Evolutionary conservation across 805 yeast species (phyloP).

Genomic region (Suhomyces sp.): DNA sequence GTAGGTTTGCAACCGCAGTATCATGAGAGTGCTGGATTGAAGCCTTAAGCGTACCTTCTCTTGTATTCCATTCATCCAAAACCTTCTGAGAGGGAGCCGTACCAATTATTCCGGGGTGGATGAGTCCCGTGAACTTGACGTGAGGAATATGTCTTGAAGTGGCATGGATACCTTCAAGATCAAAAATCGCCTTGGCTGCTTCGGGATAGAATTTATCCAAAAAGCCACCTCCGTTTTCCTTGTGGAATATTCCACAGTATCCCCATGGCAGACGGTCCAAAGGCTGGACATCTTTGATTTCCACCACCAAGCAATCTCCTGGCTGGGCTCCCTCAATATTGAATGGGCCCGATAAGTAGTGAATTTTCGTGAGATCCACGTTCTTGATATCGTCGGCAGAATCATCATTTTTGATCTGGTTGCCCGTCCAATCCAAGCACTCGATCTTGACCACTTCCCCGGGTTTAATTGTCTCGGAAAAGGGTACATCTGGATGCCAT

Average conservation of each 20-base stretch:
- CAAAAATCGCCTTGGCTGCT: conserved; percentile 53
- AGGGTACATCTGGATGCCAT: conserved; percentile 55
- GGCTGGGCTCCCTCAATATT: conserved; percentile 44
- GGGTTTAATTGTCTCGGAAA: conserved; percentile 36
- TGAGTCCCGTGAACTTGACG: conserved; percentile 48
- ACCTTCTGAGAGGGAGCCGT: conserved; percentile 48
- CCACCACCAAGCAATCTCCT: conserved; percentile 50
- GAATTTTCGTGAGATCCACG: conserved; percentile 46
- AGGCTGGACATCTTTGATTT: conserved; percentile 53
- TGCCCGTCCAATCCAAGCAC: conserved; percentile 57
- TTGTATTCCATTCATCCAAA: conserved; percentile 43
- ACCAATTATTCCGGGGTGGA: conserved; percentile 54
- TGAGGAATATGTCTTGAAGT: conserved; percentile 52
- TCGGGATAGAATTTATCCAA: conserved; percentile 49
- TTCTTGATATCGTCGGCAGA: conserved; percentile 48
- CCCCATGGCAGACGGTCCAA: conserved; percentile 55
- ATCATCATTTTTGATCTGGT: conserved; percentile 48
- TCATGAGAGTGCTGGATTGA: conserved; percentile 29
- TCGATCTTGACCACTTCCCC: conserved; percentile 48
- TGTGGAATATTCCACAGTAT: conserved; percentile 49
- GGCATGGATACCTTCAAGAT: conserved; percentile 51
- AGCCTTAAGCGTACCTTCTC: conserved; percentile 39
- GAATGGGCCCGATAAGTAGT: conserved; percentile 51
- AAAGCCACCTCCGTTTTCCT: conserved; percentile 52
- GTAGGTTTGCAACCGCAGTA: conserved; percentile 44